These are phyloP conservation scores for Brassica incana DNA, from an alignment of 345 rosid species.

Conservation along the genomic window DNA sequence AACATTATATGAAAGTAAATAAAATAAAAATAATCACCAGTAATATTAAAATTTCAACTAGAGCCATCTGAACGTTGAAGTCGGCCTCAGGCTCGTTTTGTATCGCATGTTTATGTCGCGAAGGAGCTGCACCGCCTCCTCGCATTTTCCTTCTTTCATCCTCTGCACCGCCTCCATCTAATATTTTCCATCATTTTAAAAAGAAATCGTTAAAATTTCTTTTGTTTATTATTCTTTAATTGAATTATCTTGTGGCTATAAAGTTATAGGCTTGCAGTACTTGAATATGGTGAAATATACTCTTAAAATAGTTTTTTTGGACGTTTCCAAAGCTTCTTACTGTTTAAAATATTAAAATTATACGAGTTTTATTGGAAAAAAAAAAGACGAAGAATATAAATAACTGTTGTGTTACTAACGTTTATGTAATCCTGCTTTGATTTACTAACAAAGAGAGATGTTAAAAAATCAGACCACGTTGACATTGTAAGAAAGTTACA, in stretches of 20 bases:
- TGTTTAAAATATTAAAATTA: too few species aligned
- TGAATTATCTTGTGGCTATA: neutral
- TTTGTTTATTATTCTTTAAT: neutral
- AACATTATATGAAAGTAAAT: neutral
- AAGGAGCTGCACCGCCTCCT: conserved; percentile 45
- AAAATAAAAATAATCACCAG: conserved; percentile 37
- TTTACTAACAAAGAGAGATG: neutral
- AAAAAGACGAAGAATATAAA: neutral
- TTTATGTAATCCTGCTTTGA: neutral
- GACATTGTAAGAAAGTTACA: neutral
- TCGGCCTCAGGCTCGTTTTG: conserved; percentile 50
- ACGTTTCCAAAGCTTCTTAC: neutral
- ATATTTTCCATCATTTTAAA: neutral
- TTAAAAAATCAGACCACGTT: neutral
- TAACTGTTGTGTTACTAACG: neutral
- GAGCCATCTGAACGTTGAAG: conserved; percentile 54
- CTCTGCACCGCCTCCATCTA: conserved; percentile 56
- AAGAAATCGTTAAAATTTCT: too few species aligned
- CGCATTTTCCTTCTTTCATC: conserved; percentile 51
- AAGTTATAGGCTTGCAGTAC: neutral
- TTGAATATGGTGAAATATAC: neutral
- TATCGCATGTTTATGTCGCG: conserved; percentile 33
- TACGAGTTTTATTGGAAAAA: neutral
- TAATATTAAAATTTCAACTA: conserved; percentile 57
- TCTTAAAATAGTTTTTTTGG: neutral